Evolutionary conservation across 1,284 basidiomycete species (phyloP), one percentile per base, ranked within the genome.

Genomic region (Ceratobasidium sp.): DNA sequence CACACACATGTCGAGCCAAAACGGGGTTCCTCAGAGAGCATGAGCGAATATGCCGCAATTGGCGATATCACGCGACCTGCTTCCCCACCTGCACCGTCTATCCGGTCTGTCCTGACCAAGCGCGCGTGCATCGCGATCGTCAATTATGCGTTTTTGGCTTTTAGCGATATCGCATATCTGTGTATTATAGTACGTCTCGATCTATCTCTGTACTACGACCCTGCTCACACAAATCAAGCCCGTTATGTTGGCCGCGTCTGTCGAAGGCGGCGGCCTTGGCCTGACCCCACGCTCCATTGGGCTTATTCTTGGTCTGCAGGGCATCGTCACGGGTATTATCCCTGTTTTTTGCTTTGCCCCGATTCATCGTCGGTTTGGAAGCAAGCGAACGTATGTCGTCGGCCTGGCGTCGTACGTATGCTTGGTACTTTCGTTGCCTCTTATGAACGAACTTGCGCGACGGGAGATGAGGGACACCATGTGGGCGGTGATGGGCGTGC

Each of bases 211-310:
- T 50, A n/a, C 14, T n/a, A 2, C 20, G 23, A 30, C 23, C 27
- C 12, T 4, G 59, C 33, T 60, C 59, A 60, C 33, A 6, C 6
- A 14, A 27, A 8, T 30, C 16, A 64, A 64, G 30, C 75, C 79
- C n/a, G 65, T 80, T 18, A 76, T 75, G 57, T 65, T 80, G 23
- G 52, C 79, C 35, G 62, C 76, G 12, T 77, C 79, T 35, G 30
- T 79, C 30, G 33, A 67, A 20, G 54, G 54, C 62, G 79, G 80
- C 18, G 80, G 80, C 0, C 64, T 80, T 6, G 79, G 80, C 5
- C 57, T 80, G 8, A 12, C 74, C 7, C 65, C 80, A 2, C 55
- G 70, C 33, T 35, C 38, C 3, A 79, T 80, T 20, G 80, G 80
- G 4, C n/a, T 77, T 30, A 33, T 79, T 52, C 73, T 79, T n/a